These are phyloP conservation scores for Gossypium stocksii DNA, from an alignment of 345 rosid genomes.

Conservation along the genomic window DNA sequence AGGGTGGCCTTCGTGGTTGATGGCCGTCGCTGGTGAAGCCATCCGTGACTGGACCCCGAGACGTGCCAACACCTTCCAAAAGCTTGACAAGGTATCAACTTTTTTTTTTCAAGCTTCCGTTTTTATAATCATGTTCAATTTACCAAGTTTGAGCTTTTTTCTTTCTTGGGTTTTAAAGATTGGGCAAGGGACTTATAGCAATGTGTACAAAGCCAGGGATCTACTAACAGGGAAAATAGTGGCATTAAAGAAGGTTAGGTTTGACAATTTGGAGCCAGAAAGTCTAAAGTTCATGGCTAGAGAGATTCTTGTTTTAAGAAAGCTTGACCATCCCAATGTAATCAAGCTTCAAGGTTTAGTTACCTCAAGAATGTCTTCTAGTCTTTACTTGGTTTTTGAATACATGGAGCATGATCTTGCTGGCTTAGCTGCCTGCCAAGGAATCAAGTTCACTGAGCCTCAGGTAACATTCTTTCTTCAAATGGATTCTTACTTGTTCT, in stretches of 20 bases:
- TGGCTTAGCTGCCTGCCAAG: conserved; percentile 67
- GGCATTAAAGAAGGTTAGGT: conserved; percentile 90
- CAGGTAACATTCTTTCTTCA: conserved; percentile 44
- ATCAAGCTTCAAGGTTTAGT: conserved; percentile 85
- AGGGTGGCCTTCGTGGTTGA: conserved; percentile 84
- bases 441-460: conserved; percentile 77
- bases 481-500: not conserved
- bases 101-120: not conserved
- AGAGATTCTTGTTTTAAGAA: conserved; percentile 75
- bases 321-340: conserved; percentile 79
- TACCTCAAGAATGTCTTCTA: conserved; percentile 81
- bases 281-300: conserved; percentile 94
- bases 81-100: conserved; percentile 63
- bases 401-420: conserved; percentile 97
- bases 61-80: conserved; percentile 68
- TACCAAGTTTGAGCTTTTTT: not conserved
- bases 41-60: conserved; percentile 75
- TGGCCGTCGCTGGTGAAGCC: conserved; percentile 72
- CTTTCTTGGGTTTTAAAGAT: conserved; percentile 39
- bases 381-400: conserved; percentile 82
- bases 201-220: conserved; percentile 91
- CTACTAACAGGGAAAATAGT: conserved; percentile 75
- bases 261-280: conserved; percentile 86
- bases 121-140: not conserved
- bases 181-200: conserved; percentile 94